Evolutionary conservation across 169 alveolate genomes (phyloP).

Genomic region (Cystoisospora suis): DNA sequence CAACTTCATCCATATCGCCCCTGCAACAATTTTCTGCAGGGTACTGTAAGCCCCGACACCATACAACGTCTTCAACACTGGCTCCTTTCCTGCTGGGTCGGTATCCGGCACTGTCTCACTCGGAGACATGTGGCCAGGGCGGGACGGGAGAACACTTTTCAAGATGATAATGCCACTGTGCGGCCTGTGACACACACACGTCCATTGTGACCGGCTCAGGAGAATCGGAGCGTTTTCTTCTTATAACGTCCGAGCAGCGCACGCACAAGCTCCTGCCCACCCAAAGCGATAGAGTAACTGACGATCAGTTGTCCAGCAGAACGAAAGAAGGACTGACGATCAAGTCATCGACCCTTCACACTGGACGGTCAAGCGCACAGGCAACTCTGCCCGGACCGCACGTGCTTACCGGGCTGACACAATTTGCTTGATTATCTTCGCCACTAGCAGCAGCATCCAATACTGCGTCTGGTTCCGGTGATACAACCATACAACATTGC

Average conservation of each 20-base stretch:
- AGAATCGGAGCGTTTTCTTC: too few relatives aligned
- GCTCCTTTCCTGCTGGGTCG: background rate
- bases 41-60: slow-evolving; percentile 28
- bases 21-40: slow-evolving; percentile 62
- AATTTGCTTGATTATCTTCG: slow-evolving; percentile 50
- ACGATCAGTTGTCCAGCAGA: too few relatives aligned
- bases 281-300: too few relatives aligned
- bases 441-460: slow-evolving; percentile 62
- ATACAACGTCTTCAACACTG: background rate
- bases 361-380: too few relatives aligned
- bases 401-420: slow-evolving; percentile 45
- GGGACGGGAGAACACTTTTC: background rate
- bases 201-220: too few relatives aligned
- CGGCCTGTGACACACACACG: slow-evolving; percentile 52
- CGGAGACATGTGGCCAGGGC: background rate
- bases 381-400: too few relatives aligned
- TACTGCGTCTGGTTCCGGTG: slow-evolving; percentile 63
- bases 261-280: too few relatives aligned
- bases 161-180: slow-evolving; percentile 56
- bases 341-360: too few relatives aligned
- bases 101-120: too few relatives aligned
- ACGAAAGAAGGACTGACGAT: too few relatives aligned
- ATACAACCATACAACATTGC: slow-evolving; percentile 51
- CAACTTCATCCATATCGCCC: slow-evolving; percentile 44
- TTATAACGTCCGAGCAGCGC: too few relatives aligned